A percentile compares a stretch with the other conserved stretches of the same genome.
phyloP scores from a whole-genome alignment of 805 yeast species.

The Millerozyma acaciae region DNA sequence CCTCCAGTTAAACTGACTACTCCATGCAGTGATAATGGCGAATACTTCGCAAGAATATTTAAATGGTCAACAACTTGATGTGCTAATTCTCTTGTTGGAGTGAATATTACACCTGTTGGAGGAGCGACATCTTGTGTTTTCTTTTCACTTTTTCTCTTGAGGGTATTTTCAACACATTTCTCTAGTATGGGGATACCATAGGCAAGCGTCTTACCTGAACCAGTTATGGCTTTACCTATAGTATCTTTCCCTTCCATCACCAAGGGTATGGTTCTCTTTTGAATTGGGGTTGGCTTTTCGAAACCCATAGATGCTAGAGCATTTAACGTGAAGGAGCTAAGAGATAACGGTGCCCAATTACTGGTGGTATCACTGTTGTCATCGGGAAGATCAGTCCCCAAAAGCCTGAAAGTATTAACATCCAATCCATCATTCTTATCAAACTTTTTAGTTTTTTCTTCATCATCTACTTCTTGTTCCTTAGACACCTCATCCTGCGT shows the following conservation, averaged over 20 bases:
- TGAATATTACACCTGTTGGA: conserved; percentile 77
- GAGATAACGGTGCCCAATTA: conserved; percentile 49
- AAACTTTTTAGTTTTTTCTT: conserved; percentile 1
- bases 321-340: conserved; percentile 55
- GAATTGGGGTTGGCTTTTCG: conserved; percentile 78
- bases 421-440: conserved; percentile 11
- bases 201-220: conserved; percentile 96
- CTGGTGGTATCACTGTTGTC: conserved; percentile 48
- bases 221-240: conserved; percentile 95
- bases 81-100: conserved; percentile 96
- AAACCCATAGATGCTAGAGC: conserved; percentile 62
- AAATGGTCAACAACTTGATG: conserved; percentile 88
- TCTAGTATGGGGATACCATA: conserved; percentile 92
- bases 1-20: conserved; percentile 91
- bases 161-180: conserved; percentile 37
- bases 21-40: conserved; percentile 51
- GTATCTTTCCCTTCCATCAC: conserved; percentile 75
- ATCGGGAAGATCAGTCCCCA: conserved; percentile 25
- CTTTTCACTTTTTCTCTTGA: conserved; percentile 11
- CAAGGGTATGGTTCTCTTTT: conserved; percentile 66
- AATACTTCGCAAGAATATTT: conserved; percentile 47
- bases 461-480: conserved; percentile 4
- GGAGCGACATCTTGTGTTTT: conserved; percentile 21
- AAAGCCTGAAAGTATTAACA: conserved; percentile 28
- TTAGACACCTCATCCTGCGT: background rate